phyloP scores from a whole-genome alignment of 1,139 yeast species.

The Sugiyamaella paludigena region DNA sequence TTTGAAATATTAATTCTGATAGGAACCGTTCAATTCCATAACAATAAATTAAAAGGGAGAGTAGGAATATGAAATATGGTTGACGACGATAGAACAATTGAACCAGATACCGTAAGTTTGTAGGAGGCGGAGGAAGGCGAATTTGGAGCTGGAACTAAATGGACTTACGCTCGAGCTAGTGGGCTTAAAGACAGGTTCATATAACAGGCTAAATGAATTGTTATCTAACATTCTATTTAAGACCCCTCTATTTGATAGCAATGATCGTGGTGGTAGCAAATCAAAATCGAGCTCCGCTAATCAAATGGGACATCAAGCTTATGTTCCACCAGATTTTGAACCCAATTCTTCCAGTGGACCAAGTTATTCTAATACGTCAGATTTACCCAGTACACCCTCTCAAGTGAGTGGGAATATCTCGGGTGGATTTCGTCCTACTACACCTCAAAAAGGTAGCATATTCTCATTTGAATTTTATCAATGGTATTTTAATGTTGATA shows the following conservation, averaged over 20 bases:
- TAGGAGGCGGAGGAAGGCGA: neutral
- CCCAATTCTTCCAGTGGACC: conserved; percentile 8
- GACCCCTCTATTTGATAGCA: conserved; percentile 12
- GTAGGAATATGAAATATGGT: neutral
- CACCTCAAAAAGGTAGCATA: conserved; percentile 38
- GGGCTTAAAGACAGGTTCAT: neutral
- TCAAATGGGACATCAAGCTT: conserved; percentile 34
- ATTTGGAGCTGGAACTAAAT: neutral
- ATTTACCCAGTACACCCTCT: neutral
- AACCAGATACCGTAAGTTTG: conserved; percentile 15
- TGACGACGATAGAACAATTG: conserved; percentile 16
- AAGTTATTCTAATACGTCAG: neutral
- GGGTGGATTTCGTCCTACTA: neutral
- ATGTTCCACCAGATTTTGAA: conserved; percentile 35
- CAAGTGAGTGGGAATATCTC: conserved; percentile 16
- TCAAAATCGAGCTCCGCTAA: neutral
- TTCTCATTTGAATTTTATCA: conserved; percentile 58
- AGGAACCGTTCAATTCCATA: too few relatives aligned
- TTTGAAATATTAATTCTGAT: too few relatives aligned
- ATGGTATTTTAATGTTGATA: conserved; percentile 61
- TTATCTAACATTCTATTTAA: neutral
- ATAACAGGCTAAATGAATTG: neutral
- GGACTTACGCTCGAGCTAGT: neutral
- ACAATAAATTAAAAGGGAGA: too few relatives aligned
- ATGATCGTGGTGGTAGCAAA: neutral